These are phyloP conservation scores for Tolypocladium guangdongense DNA, from an alignment of 2,329 filamentous ascomycete genomes.

Conservation along the genomic window DNA sequence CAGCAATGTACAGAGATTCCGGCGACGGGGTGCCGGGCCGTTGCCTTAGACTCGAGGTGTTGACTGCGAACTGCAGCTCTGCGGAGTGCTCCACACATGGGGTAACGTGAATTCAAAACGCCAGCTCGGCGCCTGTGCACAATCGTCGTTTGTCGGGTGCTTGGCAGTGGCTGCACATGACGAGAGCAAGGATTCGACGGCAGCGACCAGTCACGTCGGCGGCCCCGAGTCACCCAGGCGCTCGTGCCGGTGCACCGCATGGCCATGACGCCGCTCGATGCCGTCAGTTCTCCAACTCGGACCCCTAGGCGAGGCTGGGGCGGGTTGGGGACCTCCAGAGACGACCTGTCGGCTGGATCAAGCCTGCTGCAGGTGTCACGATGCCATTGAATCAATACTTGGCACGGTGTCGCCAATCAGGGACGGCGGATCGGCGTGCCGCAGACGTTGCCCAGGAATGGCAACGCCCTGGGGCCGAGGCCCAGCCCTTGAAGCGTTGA, in stretches of 20 bases:
- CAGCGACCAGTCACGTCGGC: too few species aligned
- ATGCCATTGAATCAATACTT: not conserved
- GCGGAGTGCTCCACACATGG: too few species aligned
- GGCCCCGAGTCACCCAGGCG: too few species aligned
- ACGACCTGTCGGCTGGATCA: not conserved
- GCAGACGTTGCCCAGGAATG: not conserved
- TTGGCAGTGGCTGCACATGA: not conserved
- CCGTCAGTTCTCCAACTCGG: not conserved
- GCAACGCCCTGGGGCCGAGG: not conserved
- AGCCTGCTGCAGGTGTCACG: not conserved
- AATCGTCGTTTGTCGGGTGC: too few species aligned
- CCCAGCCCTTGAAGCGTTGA: too few species aligned
- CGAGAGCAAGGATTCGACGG: not conserved
- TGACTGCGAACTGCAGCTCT: too few species aligned
- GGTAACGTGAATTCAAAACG: too few species aligned
- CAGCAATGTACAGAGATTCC: too few species aligned
- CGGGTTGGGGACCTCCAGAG: not conserved
- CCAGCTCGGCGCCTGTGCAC: too few species aligned
- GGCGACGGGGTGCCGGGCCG: too few species aligned
- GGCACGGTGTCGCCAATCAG: not conserved
- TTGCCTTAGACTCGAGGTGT: too few species aligned
- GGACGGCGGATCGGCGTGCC: not conserved
- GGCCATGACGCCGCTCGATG: not conserved
- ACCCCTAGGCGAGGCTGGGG: not conserved
- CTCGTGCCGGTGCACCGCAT: not conserved